Conservation (phyloP, 2,329 filamentous ascomycete species). For the Cladosporium cucumerinum region DNA sequence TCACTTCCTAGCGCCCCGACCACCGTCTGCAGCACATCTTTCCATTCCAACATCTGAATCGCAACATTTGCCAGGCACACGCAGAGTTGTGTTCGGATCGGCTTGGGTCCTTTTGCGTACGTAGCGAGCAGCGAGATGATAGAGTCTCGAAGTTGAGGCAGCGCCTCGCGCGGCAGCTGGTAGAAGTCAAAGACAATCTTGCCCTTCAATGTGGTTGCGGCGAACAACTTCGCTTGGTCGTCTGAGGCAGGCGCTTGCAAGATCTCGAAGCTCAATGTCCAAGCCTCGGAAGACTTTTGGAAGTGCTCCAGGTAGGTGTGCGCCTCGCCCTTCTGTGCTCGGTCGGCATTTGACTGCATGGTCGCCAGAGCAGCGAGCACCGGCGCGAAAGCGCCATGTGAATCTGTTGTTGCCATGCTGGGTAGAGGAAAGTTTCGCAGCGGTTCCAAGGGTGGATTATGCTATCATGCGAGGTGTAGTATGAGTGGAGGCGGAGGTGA, state of each 20-base stretch:
- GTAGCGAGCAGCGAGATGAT: constrained; percentile 76
- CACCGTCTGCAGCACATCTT: constrained; percentile 81
- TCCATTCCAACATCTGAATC: constrained; percentile 95
- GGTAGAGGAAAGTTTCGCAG: constrained; percentile 8
- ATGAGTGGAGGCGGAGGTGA: neutral
- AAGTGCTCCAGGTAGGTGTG: constrained; percentile 91
- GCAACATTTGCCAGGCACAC: constrained; percentile 92
- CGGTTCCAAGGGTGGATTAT: neutral
- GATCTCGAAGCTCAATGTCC: constrained; percentile 82
- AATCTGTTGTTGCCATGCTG: constrained; percentile 32
- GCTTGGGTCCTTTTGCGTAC: constrained; percentile 77
- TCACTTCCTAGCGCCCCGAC: constrained; percentile 74
- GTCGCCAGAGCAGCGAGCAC: constrained; percentile 86
- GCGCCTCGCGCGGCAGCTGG: constrained; percentile 74
- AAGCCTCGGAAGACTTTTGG: constrained; percentile 95
- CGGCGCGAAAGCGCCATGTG: constrained; percentile 42
- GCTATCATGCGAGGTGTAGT: neutral
- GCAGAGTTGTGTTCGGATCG: constrained; percentile 78
- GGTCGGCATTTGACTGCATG: constrained; percentile 80
- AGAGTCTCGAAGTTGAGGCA: constrained; percentile 76
- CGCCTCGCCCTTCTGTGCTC: constrained; percentile 80
- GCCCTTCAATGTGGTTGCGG: constrained; percentile 93
- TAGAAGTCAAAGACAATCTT: constrained; percentile 98
- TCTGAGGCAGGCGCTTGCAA: constrained; percentile 73
- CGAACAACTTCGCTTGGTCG: constrained; percentile 86